Base-by-base conservation (phyloP, 768 basidiomycete genomes). In the Trametopsis cervina region DNA sequence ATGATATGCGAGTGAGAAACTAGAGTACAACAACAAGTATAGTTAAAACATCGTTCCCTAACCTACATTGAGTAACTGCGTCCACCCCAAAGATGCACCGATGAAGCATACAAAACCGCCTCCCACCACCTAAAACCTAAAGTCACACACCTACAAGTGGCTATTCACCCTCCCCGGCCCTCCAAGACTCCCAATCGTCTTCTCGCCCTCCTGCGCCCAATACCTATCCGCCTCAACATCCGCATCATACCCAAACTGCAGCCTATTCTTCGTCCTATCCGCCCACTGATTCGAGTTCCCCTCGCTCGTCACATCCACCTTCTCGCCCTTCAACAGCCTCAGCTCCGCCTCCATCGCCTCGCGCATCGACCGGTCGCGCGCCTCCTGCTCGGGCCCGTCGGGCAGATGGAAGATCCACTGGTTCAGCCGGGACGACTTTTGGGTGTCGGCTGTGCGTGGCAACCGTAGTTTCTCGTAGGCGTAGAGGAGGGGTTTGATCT, bases 251-350 rank as follows among this genome's bases (percentile, higher is more conserved):
- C 69, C 67, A 60, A 79, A 81, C 55, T 75, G 71, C 4, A 53
- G 54, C 27, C 40, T 48, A 44, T 62, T 79, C 68, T 77, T 78
- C 43, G 58, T 62, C 55, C 66, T 69, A 57, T 82, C 79, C 4
- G 78, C 77, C 80, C 80, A 81, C 51, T 77, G 69, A 52, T 81
- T 81, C 47, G 68, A 65, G 53, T 72, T 77, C 2, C 65, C 67
- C 35, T 61, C 56, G 46, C 40, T 29, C 42, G 36, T 50, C 53
- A 44, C 40, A 25, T 46, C 49, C 42, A 53, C 35, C 3, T 40
- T 26, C 54, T 52, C 52, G 23, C 36, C 59, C 56, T 4, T 42
- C 45, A 18, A 40, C 59, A 49, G 59, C 56, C 49, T 55, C 46
- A 70, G 51, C 46, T 71, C 72, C 0, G 54, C 56, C 26, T 63